Evolutionary conservation across 345 rosid species (phyloP).

Genomic region (Ceriops tagal): DNA sequence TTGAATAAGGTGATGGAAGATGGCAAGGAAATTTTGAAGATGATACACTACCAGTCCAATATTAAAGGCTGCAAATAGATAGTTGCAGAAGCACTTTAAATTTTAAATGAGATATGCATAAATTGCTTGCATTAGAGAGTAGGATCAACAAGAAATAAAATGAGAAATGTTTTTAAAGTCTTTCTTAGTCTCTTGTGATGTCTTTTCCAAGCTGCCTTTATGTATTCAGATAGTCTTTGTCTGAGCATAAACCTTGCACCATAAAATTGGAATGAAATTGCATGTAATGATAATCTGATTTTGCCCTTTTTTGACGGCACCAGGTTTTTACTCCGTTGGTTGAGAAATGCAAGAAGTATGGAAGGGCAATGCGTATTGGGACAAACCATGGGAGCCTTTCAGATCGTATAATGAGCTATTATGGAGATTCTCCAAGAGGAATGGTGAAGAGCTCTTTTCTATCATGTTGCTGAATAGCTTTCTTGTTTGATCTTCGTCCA

Average conservation of each 20-base stretch:
- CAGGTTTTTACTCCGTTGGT: slow-evolving; percentile 95
- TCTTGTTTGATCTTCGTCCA: slow-evolving; percentile 11
- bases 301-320: not conserved
- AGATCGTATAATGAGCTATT: slow-evolving; percentile 97
- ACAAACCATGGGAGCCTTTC: slow-evolving; percentile 99
- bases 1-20: not conserved
- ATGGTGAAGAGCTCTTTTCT: slow-evolving; percentile 53
- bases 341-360: slow-evolving; percentile 94
- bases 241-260: not conserved
- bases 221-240: slow-evolving; percentile 1
- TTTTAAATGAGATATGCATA: too few relatives aligned
- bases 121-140: too few relatives aligned
- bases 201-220: slow-evolving; percentile 4
- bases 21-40: too few relatives aligned
- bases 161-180: too few relatives aligned
- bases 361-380: slow-evolving; percentile 98
- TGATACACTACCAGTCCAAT: too few relatives aligned
- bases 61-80: too few relatives aligned
- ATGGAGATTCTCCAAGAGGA: slow-evolving; percentile 98
- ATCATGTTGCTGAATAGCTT: slow-evolving; percentile 14
- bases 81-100: too few relatives aligned
- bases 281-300: not conserved
- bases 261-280: not conserved
- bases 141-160: too few relatives aligned
- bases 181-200: too few relatives aligned